These are phyloP conservation scores for Albatrellus ellisii DNA, from an alignment of 768 basidiomycete species.

Conservation along the genomic window DNA sequence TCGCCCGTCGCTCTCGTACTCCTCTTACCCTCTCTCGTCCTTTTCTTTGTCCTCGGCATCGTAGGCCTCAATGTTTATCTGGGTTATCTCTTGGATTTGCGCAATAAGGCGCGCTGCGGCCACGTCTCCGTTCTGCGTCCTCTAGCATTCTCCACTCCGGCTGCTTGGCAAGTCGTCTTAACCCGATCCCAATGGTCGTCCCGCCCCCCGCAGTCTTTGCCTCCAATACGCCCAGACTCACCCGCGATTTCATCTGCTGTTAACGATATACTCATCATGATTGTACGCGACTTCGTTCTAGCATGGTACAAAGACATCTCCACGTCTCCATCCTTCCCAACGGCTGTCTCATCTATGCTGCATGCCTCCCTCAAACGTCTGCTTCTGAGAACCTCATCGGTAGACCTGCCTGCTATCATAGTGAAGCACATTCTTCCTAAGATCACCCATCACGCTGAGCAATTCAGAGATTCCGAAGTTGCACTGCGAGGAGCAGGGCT, in stretches of 20 bases:
- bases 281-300: conserved; percentile 78
- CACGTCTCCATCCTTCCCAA: conserved; percentile 77
- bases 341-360: conserved; percentile 65
- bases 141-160: conserved; percentile 79
- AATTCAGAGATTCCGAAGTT: conserved; percentile 82
- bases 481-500: conserved; percentile 72
- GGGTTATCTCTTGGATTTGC: conserved; percentile 46
- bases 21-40: conserved; percentile 44
- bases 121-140: no score
- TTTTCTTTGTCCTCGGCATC: conserved; percentile 35
- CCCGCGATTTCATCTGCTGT: conserved; percentile 56
- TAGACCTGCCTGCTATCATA: conserved; percentile 65
- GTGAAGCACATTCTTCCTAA: conserved; percentile 83
- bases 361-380: conserved; percentile 52
- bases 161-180: conserved; percentile 87
- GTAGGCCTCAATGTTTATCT: conserved; percentile 23
- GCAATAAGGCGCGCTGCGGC: conserved; percentile 45
- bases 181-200: conserved; percentile 88
- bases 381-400: conserved; percentile 34
- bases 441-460: conserved; percentile 79
- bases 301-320: conserved; percentile 87
- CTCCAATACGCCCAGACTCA: conserved; percentile 51
- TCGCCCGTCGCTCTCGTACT: conserved; percentile 56
- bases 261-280: conserved; percentile 69
- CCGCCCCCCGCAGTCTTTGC: conserved; percentile 49